phyloP scores from a whole-genome alignment of 352 stramenopile genomes.

The Globisporangium heterothallicum region DNA sequence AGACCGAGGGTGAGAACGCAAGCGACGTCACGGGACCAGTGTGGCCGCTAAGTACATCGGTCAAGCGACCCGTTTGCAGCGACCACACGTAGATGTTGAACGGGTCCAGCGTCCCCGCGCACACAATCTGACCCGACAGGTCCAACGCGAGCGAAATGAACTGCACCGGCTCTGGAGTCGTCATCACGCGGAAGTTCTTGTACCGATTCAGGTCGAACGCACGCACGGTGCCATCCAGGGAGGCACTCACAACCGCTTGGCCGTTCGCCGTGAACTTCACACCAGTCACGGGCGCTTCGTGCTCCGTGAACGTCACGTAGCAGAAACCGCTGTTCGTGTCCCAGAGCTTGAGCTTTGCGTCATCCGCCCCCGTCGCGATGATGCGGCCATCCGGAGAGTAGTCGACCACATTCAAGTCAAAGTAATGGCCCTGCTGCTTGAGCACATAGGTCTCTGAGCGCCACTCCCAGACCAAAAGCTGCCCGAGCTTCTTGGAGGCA shows the following conservation, averaged over 20 bases:
- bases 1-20: slow-evolving; percentile 84
- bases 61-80: slow-evolving; percentile 94
- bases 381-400: slow-evolving; percentile 97
- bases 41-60: slow-evolving; percentile 97
- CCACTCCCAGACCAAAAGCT: slow-evolving; percentile 99
- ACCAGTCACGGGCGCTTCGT: slow-evolving; percentile 94
- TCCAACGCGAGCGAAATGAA: slow-evolving; percentile 98
- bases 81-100: slow-evolving; percentile 99
- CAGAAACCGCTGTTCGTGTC: slow-evolving; percentile 97
- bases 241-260: slow-evolving; percentile 94
- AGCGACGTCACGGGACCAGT: slow-evolving; percentile 95
- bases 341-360: slow-evolving; percentile 99
- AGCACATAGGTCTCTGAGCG: slow-evolving; percentile 99
- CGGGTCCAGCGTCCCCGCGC: slow-evolving; percentile 92
- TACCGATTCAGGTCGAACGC: slow-evolving; percentile 99
- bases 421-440: slow-evolving; percentile 99
- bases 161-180: slow-evolving; percentile 94
- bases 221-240: slow-evolving; percentile 97
- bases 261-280: slow-evolving; percentile 92
- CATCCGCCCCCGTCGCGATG: slow-evolving; percentile 96
- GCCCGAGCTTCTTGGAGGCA: slow-evolving; percentile 95
- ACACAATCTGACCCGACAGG: slow-evolving; percentile 94
- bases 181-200: slow-evolving; percentile 98
- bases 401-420: slow-evolving; percentile 95
- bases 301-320: slow-evolving; percentile 98